phyloP scores from a whole-genome alignment of 164 flowering plant genomes.

The Cinnamomum chago region DNA sequence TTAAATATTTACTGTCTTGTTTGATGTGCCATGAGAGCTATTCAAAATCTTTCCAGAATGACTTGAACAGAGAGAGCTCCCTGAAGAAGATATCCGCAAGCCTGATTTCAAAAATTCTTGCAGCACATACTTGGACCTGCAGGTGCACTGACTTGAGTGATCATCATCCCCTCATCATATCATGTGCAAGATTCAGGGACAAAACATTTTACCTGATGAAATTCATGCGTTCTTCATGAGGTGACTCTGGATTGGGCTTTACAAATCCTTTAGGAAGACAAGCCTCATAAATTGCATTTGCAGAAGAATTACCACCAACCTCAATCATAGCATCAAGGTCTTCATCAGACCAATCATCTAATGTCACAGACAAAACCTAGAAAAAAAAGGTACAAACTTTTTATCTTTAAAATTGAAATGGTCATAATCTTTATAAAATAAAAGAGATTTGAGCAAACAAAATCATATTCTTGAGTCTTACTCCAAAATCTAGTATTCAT shows the following conservation, averaged over 20 bases:
- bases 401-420: background rate
- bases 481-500: background rate
- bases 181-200: background rate
- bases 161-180: background rate
- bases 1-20: slow-evolving; percentile 33
- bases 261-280: slow-evolving; percentile 66
- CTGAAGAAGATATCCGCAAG: slow-evolving; percentile 67
- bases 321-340: slow-evolving; percentile 89
- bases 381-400: background rate
- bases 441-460: background rate
- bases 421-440: background rate
- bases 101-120: slow-evolving; percentile 96
- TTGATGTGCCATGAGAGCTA: slow-evolving; percentile 51
- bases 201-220: slow-evolving; percentile 64
- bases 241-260: slow-evolving; percentile 72
- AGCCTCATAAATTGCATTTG: slow-evolving; percentile 94
- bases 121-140: slow-evolving; percentile 84
- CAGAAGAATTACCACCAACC: slow-evolving; percentile 93
- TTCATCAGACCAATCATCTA: slow-evolving; percentile 96
- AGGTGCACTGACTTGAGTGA: slow-evolving; percentile 2
- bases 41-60: slow-evolving; percentile 53
- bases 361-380: slow-evolving; percentile 92
- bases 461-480: background rate
- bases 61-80: slow-evolving; percentile 42
- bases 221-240: slow-evolving; percentile 61